Conservation (phyloP, 345 rosid species). For the Excoecaria agallocha region DNA sequence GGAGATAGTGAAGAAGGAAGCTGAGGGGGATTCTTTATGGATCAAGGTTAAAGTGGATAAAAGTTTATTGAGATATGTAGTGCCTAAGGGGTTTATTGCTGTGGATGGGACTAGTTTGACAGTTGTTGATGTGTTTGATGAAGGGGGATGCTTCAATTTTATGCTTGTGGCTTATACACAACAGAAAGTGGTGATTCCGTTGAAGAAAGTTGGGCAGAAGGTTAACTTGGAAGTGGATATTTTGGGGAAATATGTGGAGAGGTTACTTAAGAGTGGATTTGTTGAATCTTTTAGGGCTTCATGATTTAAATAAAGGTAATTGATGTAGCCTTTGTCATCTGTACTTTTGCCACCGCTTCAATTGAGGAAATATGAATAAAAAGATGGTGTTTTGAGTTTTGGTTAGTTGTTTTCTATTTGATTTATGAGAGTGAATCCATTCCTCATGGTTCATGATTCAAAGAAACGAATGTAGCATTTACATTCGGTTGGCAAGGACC, state of each 20-base stretch:
- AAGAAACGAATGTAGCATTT: too few species aligned
- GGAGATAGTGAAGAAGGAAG: conserved; percentile 55
- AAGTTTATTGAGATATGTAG: conserved; percentile 56
- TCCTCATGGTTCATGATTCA: too few species aligned
- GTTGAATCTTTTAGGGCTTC: conserved; percentile 41
- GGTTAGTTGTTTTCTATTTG: too few species aligned
- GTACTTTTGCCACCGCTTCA: too few species aligned
- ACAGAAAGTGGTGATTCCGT: conserved; percentile 69
- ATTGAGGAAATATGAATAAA: neutral
- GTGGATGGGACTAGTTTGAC: conserved; percentile 95
- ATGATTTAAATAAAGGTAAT: conserved; percentile 13
- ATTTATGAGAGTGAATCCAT: too few species aligned
- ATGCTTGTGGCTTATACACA: conserved; percentile 84
- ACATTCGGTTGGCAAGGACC: too few species aligned
- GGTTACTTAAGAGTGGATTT: conserved; percentile 62
- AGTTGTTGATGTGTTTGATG: conserved; percentile 77
- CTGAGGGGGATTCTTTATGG: conserved; percentile 82
- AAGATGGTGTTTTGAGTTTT: neutral
- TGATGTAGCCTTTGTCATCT: neutral
- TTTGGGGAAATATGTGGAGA: conserved; percentile 90
- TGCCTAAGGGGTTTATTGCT: conserved; percentile 83
- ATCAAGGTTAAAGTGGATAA: conserved; percentile 62
- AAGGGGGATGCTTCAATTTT: conserved; percentile 71
- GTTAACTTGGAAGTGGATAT: conserved; percentile 94
- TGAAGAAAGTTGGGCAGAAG: conserved; percentile 71